Conservation (phyloP, 2,329 filamentous ascomycete genomes). For the Colletotrichum horii region DNA sequence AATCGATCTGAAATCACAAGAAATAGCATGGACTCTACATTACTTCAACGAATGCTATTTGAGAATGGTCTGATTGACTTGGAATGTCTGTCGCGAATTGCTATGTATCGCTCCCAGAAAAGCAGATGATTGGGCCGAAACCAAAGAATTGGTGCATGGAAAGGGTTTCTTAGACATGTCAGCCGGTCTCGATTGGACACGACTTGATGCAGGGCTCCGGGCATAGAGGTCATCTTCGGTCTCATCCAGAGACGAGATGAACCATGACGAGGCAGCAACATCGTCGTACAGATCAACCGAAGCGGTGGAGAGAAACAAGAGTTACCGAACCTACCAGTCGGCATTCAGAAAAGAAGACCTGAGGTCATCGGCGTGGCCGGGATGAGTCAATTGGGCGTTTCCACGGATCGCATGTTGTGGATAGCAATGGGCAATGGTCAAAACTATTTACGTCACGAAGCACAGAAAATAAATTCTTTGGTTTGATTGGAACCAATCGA, state of each 20-base stretch:
- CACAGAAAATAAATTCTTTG: not conserved
- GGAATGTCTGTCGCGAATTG: fast-evolving
- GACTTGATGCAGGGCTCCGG: not conserved
- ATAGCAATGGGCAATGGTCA: not conserved
- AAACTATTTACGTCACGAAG: not conserved
- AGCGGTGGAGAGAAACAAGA: not conserved
- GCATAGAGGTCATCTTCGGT: not conserved
- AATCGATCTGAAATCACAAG: not conserved
- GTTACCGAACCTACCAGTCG: not conserved
- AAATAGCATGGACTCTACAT: not conserved
- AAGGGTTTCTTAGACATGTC: not conserved
- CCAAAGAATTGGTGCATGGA: not conserved
- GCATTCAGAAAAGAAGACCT: not conserved
- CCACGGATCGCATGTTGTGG: not conserved
- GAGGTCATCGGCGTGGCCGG: not conserved
- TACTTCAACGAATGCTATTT: not conserved
- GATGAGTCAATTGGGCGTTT: not conserved
- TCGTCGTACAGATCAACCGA: not conserved
- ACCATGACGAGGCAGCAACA: not conserved
- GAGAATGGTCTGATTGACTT: not conserved
- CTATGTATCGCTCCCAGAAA: not conserved
- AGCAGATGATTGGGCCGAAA: not conserved
- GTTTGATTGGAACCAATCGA: not conserved
- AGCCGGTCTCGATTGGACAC: not conserved
- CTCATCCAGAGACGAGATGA: not conserved